Evolutionary conservation across 176 grass and related monocot genomes (phyloP), one percentile per base, ranked within the genome.

Genomic region (Phyllostachys edulis): DNA sequence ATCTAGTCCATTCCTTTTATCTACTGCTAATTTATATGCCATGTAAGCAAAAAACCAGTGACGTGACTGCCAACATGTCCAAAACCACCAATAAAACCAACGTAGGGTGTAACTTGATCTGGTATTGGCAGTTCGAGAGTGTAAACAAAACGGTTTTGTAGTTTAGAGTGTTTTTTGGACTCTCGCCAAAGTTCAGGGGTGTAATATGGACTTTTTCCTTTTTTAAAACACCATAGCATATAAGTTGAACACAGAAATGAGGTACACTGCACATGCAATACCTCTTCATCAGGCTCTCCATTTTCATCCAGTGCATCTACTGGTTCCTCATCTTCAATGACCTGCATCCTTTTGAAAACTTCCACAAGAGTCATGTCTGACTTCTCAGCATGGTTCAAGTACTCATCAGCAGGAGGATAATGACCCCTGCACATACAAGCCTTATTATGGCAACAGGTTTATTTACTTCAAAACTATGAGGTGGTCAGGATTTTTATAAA

Each of bases 281-380:
- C 93, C 91, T 94, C 87, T 67, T 89, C 77, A 66, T 84, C 89
- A 78, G 69, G 84, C 37, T 92, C 91, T 52, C 88, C 88, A 84
- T 90, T 92, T 90, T 96, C 93, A 85, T 88, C 78, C 7, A 55
- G 49, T 67, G 67, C 85, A 80, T 96, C 96, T 80, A 79, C 68
- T 62, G 81, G 81, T 42, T 81, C 66, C 54, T 89, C 93, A 24
- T 99, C 89, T 85, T 99, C 87, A 85, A 36, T 66, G 52, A 95
- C 80, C 81, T 90, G 96, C 91, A 99, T 94, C 40, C 44, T 82
- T 89, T 94, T 99, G 83, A 99, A 99, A 82, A 88, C 91, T 90
- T 99, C 96, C 23, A 96, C 91, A 34, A 92, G 91, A 88, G 89
- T 93, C 72, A 57, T 45, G 29, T 85, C 87, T 44, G 93, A 88